Evolutionary conservation across 1,284 basidiomycete genomes (phyloP), one percentile per base, ranked within the genome.

Genomic region (Cutaneotrichosporon cutaneum): DNA sequence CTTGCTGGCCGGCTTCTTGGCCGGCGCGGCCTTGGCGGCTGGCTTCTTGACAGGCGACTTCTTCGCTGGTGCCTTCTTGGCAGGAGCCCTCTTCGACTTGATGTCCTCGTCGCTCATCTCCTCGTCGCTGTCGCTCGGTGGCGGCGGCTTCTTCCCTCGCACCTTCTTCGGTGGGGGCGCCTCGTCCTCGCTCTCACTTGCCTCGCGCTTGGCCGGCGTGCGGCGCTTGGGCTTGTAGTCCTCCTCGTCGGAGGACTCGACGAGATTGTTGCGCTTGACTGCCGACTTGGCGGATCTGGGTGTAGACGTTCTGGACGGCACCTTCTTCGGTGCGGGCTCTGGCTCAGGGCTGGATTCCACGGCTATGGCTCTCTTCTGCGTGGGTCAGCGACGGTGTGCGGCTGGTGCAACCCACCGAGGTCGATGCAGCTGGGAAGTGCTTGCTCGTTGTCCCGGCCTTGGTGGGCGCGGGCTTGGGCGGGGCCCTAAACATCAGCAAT

Each of bases 51-150:
- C 59, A 21, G 70, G 64, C 27, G 65, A 55, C 59, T 70, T 73
- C 68, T 75, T 74, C 26, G 64, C 56, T 8, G 59, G 52, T 3
- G 58, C 33, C 50, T 60, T 58, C 44, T 61, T 58, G 32, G 45
- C 55, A 30, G 26, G 50, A 7, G 45, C 56, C 39, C 3, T 51
- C 48, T 26, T 27, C 14, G 48, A 5, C 63, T 65, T 11, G 67
- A 67, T 9, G 59, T 73, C 70, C 30, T 76, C 75, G 2, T 75
- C 72, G 10, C 32, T 72, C 70, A 33, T 70, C 68, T 8, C 68
- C 27, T 51, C 64, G 22, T 76, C 70, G 14, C 45, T 51, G 16
- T 63, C 63, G 53, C 54, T 48, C 13, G 63, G 60, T 14, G 64
- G 30, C 52, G 68, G 71, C 5, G 67, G 62, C 45, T 72, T 70